Evolutionary conservation across 306 rosid species (phyloP).

Genomic region (Carpinus fangiana): DNA sequence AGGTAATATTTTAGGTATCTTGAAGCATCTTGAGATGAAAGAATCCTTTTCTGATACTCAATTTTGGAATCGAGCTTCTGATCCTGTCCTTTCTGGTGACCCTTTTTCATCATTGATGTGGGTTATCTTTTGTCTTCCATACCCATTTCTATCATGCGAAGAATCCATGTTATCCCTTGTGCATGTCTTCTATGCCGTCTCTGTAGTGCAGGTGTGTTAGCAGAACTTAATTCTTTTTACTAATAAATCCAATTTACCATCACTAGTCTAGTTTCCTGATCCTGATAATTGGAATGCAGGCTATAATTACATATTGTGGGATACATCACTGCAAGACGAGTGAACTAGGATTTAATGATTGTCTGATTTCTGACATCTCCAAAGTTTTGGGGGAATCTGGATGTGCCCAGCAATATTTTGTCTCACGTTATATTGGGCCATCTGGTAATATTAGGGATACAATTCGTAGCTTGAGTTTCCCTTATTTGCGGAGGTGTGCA

Average conservation of each 20-base stretch:
- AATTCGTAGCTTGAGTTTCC: constrained; percentile 66
- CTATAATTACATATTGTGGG: constrained; percentile 55
- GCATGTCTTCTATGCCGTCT: constrained; percentile 77
- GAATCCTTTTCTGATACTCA: constrained; percentile 49
- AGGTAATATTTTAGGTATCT: constrained; percentile 60
- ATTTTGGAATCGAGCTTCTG: constrained; percentile 81
- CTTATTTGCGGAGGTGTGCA: constrained; percentile 91
- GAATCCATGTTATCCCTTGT: constrained; percentile 79
- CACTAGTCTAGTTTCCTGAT: constrained; percentile 29
- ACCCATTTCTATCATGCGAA: constrained; percentile 75
- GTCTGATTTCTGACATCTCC: constrained; percentile 69
- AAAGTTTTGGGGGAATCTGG: constrained; percentile 56
- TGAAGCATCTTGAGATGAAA: constrained; percentile 51
- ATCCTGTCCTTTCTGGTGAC: constrained; percentile 79
- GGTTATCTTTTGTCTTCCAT: constrained; percentile 89
- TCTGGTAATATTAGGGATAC: constrained; percentile 54
- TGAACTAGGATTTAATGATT: constrained; percentile 48
- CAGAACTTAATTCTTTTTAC: constrained; percentile 16
- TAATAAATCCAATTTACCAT: constrained; percentile 16
- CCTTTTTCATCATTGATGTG: constrained; percentile 97
- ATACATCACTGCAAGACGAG: constrained; percentile 41
- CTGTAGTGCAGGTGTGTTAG: constrained; percentile 77
- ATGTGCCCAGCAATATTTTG: constrained; percentile 47
- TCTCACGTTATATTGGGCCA: constrained; percentile 56
- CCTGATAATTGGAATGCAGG: constrained; percentile 50